A percentile compares a stretch with the other conserved stretches of the same genome.
phyloP scores from a whole-genome alignment of 1,284 basidiomycete genomes.

The Mycena sp. region DNA sequence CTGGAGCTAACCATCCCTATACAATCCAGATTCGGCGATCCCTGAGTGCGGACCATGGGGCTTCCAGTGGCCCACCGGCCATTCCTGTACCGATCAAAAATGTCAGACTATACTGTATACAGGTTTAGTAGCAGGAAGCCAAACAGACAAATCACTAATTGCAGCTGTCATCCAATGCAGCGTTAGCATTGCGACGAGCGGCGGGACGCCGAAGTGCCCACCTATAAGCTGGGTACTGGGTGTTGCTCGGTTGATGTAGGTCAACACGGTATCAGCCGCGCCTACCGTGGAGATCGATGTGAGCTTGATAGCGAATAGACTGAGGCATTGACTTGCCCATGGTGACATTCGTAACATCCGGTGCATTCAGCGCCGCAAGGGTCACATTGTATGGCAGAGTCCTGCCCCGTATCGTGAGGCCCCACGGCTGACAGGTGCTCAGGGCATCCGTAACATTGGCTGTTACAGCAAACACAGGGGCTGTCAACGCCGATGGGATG shows the following conservation, averaged over 20 bases:
- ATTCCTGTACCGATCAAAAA: slow-evolving; percentile 22
- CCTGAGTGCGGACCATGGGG: slow-evolving; percentile 40
- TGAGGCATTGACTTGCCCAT: slow-evolving; percentile 6
- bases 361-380: slow-evolving; percentile 49
- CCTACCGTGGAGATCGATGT: slow-evolving; percentile 33
- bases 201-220: slow-evolving; percentile 28
- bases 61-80: slow-evolving; percentile 48
- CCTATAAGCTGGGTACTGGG: slow-evolving; percentile 52
- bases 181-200: background rate
- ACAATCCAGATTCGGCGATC: slow-evolving; percentile 8
- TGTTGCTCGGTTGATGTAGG: slow-evolving; percentile 58
- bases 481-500: slow-evolving; percentile 38
- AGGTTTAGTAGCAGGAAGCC: background rate
- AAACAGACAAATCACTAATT: slow-evolving; percentile 50
- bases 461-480: slow-evolving; percentile 45
- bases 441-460: slow-evolving; percentile 53
- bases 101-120: background rate
- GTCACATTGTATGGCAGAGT: slow-evolving; percentile 58
- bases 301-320: slow-evolving; percentile 5
- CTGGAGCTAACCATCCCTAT: background rate
- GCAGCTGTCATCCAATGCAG: slow-evolving; percentile 39
- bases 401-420: slow-evolving; percentile 56
- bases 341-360: slow-evolving; percentile 57
- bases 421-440: slow-evolving; percentile 58
- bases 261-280: slow-evolving; percentile 50